phyloP scores from a whole-genome alignment of 768 basidiomycete genomes.

The Suillus weaverae region DNA sequence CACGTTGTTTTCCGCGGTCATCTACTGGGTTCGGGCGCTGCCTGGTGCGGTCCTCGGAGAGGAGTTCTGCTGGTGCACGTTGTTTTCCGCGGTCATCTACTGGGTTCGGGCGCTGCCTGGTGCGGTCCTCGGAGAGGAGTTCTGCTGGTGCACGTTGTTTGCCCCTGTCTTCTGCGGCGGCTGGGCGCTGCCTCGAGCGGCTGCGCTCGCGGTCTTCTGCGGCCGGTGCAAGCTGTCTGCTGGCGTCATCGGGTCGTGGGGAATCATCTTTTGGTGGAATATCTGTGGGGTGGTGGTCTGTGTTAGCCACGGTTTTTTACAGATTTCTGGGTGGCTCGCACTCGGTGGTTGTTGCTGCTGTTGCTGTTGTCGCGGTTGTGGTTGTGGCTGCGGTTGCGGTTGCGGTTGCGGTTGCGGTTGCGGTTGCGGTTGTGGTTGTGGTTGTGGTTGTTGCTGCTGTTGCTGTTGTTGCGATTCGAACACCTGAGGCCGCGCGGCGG shows the following conservation, averaged over 20 bases:
- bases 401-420: neutral
- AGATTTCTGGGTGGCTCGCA: neutral
- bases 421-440: neutral
- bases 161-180: neutral
- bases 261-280: neutral
- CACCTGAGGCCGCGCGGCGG: neutral
- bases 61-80: neutral
- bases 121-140: neutral
- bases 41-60: neutral
- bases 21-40: neutral
- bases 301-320: neutral
- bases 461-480: neutral
- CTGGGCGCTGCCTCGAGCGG: neutral
- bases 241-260: neutral
- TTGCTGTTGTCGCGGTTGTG: neutral
- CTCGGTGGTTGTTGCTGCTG: neutral
- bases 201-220: neutral
- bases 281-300: neutral
- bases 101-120: neutral
- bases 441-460: neutral
- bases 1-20: neutral
- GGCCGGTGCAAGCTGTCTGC: neutral
- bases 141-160: constrained; percentile 2
- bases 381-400: neutral
- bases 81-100: neutral